Conservation (phyloP, 441 rosid genomes). For the Biscutella laevigata region DNA sequence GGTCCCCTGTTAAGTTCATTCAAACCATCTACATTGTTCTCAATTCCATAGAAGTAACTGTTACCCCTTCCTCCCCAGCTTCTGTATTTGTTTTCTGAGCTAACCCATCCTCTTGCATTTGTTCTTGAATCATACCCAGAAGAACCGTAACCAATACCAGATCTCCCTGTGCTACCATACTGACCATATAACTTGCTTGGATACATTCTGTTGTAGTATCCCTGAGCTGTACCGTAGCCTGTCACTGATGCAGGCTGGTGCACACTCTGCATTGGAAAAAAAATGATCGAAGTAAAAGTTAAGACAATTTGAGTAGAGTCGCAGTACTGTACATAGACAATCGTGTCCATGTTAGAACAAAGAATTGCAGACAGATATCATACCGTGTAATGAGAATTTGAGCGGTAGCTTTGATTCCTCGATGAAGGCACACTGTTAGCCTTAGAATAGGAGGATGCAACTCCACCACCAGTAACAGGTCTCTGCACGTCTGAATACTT, state of each 20-base stretch:
- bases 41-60: conserved; percentile 50
- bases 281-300: not conserved
- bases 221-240: conserved; percentile 44
- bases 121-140: conserved; percentile 53
- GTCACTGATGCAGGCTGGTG: conserved; percentile 46
- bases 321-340: not conserved
- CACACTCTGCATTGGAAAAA: conserved; percentile 35
- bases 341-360: not conserved
- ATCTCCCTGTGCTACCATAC: conserved; percentile 49
- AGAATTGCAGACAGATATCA: not conserved
- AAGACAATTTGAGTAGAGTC: not conserved
- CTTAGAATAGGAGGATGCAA: conserved; percentile 40
- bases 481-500: conserved; percentile 50
- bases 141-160: conserved; percentile 60
- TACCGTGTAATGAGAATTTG: conserved; percentile 58
- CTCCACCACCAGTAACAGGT: conserved; percentile 29
- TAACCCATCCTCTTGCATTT: conserved; percentile 56
- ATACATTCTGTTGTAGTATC: conserved; percentile 50
- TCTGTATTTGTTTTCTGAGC: conserved; percentile 49
- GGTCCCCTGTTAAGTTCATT: conserved; percentile 90
- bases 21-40: conserved; percentile 51
- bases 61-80: conserved; percentile 63
- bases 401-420: conserved; percentile 52
- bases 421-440: conserved; percentile 38
- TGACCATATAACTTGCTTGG: conserved; percentile 60